Percentiles rank a stretch among this genome's conserved stretches.
Evolutionary conservation across 2,329 filamentous ascomycete genomes (phyloP).

Genomic region (Onygenales sp.): DNA sequence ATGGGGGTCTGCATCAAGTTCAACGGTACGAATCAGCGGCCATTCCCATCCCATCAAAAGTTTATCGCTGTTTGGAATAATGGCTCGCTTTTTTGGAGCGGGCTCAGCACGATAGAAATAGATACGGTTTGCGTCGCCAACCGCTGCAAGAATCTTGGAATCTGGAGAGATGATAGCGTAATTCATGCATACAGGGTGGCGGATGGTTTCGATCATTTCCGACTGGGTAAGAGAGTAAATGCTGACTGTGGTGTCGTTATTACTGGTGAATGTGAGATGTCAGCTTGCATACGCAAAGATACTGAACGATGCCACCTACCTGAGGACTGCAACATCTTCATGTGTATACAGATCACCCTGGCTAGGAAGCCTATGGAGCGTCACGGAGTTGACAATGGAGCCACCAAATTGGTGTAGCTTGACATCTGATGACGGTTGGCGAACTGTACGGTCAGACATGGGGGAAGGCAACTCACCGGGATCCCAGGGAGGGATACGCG

Average conservation of each 20-base stretch:
- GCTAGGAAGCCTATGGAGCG: slow-evolving; percentile 47
- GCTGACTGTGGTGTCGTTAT: slow-evolving; percentile 85
- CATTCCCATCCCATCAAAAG: slow-evolving; percentile 32
- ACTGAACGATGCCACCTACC: slow-evolving; percentile 22
- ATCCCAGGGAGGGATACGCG: slow-evolving; percentile 17
- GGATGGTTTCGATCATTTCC: slow-evolving; percentile 58
- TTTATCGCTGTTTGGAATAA: slow-evolving; percentile 20
- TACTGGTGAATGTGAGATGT: slow-evolving; percentile 41
- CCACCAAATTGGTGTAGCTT: slow-evolving; percentile 51
- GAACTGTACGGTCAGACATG: not conserved
- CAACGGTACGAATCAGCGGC: slow-evolving; percentile 28
- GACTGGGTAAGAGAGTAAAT: slow-evolving; percentile 67
- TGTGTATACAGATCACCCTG: slow-evolving; percentile 35
- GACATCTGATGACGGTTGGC: slow-evolving; percentile 32
- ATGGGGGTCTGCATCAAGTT: slow-evolving; percentile 31
- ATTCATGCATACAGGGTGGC: slow-evolving; percentile 80
- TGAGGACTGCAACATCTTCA: slow-evolving; percentile 46
- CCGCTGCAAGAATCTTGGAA: slow-evolving; percentile 67
- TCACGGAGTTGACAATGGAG: slow-evolving; percentile 58
- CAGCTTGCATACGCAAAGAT: too few relatives aligned
- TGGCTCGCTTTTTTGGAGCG: slow-evolving; percentile 21
- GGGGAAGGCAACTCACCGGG: slow-evolving; percentile 12
- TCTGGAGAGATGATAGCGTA: slow-evolving; percentile 90
- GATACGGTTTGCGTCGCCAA: slow-evolving; percentile 77
- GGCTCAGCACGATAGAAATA: slow-evolving; percentile 58